Base-by-base conservation (phyloP, 129 eudicot species). In the Artemisia tridentata region DNA sequence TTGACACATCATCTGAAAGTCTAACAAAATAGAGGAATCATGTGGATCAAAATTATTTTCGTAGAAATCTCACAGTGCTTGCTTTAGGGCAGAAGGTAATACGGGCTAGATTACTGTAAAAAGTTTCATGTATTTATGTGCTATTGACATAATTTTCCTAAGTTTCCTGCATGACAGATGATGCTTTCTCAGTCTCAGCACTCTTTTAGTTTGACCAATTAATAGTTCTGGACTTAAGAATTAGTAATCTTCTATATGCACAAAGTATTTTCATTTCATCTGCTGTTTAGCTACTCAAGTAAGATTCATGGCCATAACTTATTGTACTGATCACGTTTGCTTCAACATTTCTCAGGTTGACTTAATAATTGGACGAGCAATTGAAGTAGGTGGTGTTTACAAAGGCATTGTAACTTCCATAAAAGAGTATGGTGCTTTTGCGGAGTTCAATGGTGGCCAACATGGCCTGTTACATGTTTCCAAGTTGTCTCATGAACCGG, bases 361-460 rank as follows among this genome's bases (percentile, higher is more conserved):
- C 71, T 79, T 84, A 43, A 85, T 85, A 66, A 75, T 93, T 73
- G 99, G 99, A n/a, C 89, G 99, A 66, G 96, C 88, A 72, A 87
- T 93, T 82, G 92, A 83, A 78, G 80, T 87, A 63, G 99, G 99
- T 75, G 96, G 96, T 25, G 73, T 85, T 57, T 93, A 90, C 78
- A 87, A 90, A 83, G 99, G 97, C 58, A 74, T 82, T 46, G 81
- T 93, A 54, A 72, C 79, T 23, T 80, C 99, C 46, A 81, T 90
- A 9, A 93, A 93, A 79, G 99, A 93, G 66, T 93, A 87, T 65
- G 99, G 99, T 18, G 99, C 99, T 72, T 93, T 93, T 72, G 97
- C 90, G 80, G 99, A 93, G 88, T 87, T 93, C 61, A 93, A 85
- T 84, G 99, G 99, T 63, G 99, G 99, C 72, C 97, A 93, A 78